phyloP scores from a whole-genome alignment of 2,329 filamentous ascomycete genomes.

The Periconia macrospinosa region DNA sequence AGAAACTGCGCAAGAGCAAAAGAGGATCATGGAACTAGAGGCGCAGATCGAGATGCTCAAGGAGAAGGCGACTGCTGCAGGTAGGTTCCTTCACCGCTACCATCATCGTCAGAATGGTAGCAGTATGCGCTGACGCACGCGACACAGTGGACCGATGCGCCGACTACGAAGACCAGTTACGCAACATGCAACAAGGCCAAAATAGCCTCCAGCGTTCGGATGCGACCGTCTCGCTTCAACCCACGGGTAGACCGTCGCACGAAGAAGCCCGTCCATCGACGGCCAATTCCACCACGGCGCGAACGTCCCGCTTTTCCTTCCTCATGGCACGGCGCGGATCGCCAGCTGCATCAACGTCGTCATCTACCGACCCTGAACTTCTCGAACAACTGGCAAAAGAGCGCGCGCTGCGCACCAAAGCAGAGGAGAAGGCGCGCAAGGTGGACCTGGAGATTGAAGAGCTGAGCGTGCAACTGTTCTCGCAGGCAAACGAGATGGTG shows the following conservation, averaged over 20 bases:
- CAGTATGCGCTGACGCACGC: constrained; percentile 11
- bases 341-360: constrained; percentile 32
- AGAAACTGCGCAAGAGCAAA: constrained; percentile 19
- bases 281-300: constrained; percentile 28
- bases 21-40: constrained; percentile 60
- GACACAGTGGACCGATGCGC: constrained; percentile 60
- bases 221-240: constrained; percentile 20
- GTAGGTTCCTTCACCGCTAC: constrained; percentile 40
- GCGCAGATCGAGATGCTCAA: constrained; percentile 70
- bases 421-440: constrained; percentile 67
- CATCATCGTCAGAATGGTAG: background rate
- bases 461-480: constrained; percentile 72
- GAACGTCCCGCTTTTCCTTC: constrained; percentile 47
- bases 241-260: constrained; percentile 21
- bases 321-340: constrained; percentile 44
- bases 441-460: constrained; percentile 78
- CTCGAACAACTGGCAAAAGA: constrained; percentile 67
- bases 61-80: constrained; percentile 67
- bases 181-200: constrained; percentile 48
- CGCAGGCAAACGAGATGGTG: constrained; percentile 88
- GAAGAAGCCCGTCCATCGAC: constrained; percentile 33
- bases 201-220: constrained; percentile 22
- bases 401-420: constrained; percentile 65
- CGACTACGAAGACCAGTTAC: constrained; percentile 79
- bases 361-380: constrained; percentile 52